Evolutionary conservation across 805 yeast genomes (phyloP).

Genomic region (Saccharomycopsis sp.): DNA sequence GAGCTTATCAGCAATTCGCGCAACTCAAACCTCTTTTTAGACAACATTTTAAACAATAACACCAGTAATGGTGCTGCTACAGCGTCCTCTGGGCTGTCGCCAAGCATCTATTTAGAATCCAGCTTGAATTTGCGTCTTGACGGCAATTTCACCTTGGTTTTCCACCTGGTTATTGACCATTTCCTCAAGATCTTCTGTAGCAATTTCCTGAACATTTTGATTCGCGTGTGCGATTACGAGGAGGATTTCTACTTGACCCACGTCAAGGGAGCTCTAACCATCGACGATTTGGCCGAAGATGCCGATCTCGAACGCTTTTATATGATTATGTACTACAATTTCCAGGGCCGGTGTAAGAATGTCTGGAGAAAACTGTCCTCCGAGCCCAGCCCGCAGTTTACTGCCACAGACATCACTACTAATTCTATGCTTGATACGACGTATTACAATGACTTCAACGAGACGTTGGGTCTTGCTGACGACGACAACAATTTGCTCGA

Average conservation of each 20-base stretch:
- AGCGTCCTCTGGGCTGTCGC: background rate
- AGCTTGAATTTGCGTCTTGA: slow-evolving; percentile 1
- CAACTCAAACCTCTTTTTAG: background rate
- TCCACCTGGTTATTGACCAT: slow-evolving; percentile 11
- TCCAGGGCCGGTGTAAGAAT: background rate
- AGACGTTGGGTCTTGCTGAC: slow-evolving; percentile 59
- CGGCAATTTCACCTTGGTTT: slow-evolving; percentile 3
- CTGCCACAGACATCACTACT: background rate
- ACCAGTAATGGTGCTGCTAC: background rate
- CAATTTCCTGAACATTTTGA: slow-evolving; percentile 32
- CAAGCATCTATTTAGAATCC: slow-evolving; percentile 16
- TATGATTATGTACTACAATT: slow-evolving; percentile 27
- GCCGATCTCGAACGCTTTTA: slow-evolving; percentile 88
- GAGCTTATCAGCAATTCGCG: slow-evolving; percentile 14
- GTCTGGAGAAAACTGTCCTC: background rate
- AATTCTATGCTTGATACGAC: background rate
- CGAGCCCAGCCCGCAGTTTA: background rate
- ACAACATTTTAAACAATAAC: background rate
- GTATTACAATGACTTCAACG: background rate
- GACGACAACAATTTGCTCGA: slow-evolving; percentile 64
- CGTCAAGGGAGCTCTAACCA: slow-evolving; percentile 35
- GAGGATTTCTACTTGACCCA: slow-evolving; percentile 25
- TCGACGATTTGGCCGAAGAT: slow-evolving; percentile 60
- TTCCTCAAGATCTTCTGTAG: slow-evolving; percentile 26
- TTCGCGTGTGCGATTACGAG: slow-evolving; percentile 27